Percentiles rank a stretch among this genome's conserved stretches.
phyloP scores from a whole-genome alignment of 352 stramenopile species.

The Globisporangium rhizosaccharum region DNA sequence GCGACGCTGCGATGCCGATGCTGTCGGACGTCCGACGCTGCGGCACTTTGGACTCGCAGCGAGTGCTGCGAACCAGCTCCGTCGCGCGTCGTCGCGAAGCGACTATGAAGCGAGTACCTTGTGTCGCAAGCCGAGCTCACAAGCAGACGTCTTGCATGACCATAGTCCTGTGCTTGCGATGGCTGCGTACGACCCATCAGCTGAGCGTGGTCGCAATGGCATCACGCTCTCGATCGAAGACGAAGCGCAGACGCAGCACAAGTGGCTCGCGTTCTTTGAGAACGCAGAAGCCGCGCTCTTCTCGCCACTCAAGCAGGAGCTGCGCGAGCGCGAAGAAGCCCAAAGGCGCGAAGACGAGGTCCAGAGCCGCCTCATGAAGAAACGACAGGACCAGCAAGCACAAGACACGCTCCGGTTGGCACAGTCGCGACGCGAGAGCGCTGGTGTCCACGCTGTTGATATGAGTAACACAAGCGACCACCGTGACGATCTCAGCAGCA shows the following conservation, averaged over 20 bases:
- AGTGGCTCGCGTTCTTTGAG: conserved; percentile 57
- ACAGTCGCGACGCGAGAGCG: conserved; percentile 18
- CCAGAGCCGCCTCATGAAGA: conserved; percentile 51
- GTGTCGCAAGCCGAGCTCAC: neutral
- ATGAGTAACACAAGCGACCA: too few relatives aligned
- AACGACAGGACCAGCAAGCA: conserved; percentile 52
- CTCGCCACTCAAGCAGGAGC: conserved; percentile 31
- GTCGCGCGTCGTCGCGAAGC: neutral
- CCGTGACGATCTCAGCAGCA: too few relatives aligned
- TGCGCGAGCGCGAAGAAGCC: conserved; percentile 37
- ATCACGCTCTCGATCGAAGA: conserved; percentile 49
- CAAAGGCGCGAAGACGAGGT: conserved; percentile 40
- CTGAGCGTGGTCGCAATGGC: conserved; percentile 3
- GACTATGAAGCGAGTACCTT: neutral
- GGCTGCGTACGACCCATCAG: too few relatives aligned
- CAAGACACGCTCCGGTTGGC: conserved; percentile 40
- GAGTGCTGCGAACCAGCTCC: conserved; percentile 4
- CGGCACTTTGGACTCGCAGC: conserved; percentile 8
- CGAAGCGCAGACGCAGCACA: conserved; percentile 42
- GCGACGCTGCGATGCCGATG: neutral
- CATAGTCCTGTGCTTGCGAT: too few relatives aligned
- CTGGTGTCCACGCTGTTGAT: neutral
- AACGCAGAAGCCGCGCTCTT: conserved; percentile 56
- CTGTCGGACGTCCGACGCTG: neutral
- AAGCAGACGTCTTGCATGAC: too few relatives aligned